phyloP scores from a whole-genome alignment of 2,329 filamentous ascomycete species.

The Diaporthe longicolla region DNA sequence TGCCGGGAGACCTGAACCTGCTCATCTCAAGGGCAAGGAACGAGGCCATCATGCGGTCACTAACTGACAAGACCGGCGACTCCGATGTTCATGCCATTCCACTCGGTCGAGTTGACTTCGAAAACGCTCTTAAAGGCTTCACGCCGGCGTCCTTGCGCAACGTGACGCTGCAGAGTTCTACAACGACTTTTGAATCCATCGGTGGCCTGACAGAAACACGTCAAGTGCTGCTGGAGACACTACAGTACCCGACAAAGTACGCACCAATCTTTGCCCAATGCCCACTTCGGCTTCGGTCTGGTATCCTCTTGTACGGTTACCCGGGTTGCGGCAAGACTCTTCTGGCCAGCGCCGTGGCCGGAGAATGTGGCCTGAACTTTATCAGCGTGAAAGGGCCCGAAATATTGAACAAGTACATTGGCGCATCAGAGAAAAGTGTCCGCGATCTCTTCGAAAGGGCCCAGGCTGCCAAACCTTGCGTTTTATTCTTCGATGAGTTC shows the following conservation, averaged over 20 bases:
- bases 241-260: slow-evolving; percentile 98
- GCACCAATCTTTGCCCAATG: slow-evolving; percentile 98
- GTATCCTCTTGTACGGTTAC: slow-evolving; percentile 92
- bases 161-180: slow-evolving; percentile 92
- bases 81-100: slow-evolving; percentile 68
- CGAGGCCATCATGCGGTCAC: slow-evolving; percentile 90
- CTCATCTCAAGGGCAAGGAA: slow-evolving; percentile 90
- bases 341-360: slow-evolving; percentile 95
- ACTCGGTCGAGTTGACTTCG: slow-evolving; percentile 83
- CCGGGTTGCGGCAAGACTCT: slow-evolving; percentile 98
- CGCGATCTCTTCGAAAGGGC: slow-evolving; percentile 95
- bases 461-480: slow-evolving; percentile 89
- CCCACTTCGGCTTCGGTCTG: slow-evolving; percentile 92
- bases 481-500: slow-evolving; percentile 99
- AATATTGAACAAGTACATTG: slow-evolving; percentile 99
- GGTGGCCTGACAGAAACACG: slow-evolving; percentile 90
- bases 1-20: slow-evolving; percentile 92
- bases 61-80: slow-evolving; percentile 67
- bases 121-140: slow-evolving; percentile 88
- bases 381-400: slow-evolving; percentile 98
- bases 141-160: slow-evolving; percentile 95
- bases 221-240: slow-evolving; percentile 91
- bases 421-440: slow-evolving; percentile 95
- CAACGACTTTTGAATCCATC: slow-evolving; percentile 92
- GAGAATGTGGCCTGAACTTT: slow-evolving; percentile 97